These are phyloP conservation scores for Yamadazyma olivae DNA, from an alignment of 805 yeast species.

Conservation along the genomic window DNA sequence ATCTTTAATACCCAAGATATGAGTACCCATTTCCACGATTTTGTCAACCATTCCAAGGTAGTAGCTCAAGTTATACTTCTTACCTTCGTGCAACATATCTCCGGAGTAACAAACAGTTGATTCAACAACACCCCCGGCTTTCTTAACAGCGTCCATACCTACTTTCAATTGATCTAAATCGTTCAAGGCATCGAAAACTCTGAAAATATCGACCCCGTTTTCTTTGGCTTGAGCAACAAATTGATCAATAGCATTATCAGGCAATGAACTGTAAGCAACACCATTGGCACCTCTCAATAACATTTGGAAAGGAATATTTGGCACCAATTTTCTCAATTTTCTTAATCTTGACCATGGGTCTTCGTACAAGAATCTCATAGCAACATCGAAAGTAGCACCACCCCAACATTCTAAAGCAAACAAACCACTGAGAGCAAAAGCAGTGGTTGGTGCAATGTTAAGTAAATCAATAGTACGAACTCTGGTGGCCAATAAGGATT, in stretches of 20 bases:
- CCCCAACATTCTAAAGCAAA: constrained; percentile 99
- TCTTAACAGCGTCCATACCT: constrained; percentile 96
- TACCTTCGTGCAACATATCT: constrained; percentile 94
- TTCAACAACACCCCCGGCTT: constrained; percentile 98
- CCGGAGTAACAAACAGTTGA: constrained; percentile 99
- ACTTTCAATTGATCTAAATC: constrained; percentile 95
- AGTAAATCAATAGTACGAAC: constrained; percentile 90
- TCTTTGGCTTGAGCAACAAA: constrained; percentile 93
- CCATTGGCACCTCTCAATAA: constrained; percentile 99
- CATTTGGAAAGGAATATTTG: constrained; percentile 99
- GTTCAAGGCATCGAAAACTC: constrained; percentile 96
- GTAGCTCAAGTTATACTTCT: constrained; percentile 92
- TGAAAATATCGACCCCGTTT: constrained; percentile 94
- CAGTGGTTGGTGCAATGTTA: constrained; percentile 91
- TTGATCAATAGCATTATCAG: constrained; percentile 98
- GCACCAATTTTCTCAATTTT: constrained; percentile 82
- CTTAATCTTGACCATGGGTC: constrained; percentile 98
- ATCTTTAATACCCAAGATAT: constrained; percentile 95
- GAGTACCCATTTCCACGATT: constrained; percentile 93
- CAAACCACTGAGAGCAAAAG: constrained; percentile 84
- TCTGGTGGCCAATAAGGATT: constrained; percentile 94
- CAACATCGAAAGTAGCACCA: constrained; percentile 99
- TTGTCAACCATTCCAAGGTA: constrained; percentile 78
- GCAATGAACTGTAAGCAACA: constrained; percentile 95
- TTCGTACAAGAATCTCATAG: constrained; percentile 97